Evolutionary conservation across 139 green algal genomes (phyloP).

Genomic region (Micromonas commoda): DNA sequence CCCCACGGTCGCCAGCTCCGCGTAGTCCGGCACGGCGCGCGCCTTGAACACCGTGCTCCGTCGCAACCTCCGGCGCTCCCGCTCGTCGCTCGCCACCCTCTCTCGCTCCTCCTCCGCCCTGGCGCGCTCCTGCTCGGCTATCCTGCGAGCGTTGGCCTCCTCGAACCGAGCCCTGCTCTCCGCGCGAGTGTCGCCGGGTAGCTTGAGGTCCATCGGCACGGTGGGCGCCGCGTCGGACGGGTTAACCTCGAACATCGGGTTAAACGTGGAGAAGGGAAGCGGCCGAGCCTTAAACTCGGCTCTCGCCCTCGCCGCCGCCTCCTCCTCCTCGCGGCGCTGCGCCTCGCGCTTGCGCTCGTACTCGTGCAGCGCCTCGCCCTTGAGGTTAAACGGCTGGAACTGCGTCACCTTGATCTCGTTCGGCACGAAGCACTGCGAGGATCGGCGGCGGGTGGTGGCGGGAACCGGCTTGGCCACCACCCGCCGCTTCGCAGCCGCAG

Average conservation of each 20-base stretch:
- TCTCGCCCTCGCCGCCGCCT: background rate
- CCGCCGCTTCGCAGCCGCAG: no score
- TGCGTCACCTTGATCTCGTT: background rate
- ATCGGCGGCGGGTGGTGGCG: background rate
- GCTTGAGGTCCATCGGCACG: background rate
- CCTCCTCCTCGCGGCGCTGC: background rate
- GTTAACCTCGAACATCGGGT: background rate
- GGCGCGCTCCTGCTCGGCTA: background rate
- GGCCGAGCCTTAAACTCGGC: background rate
- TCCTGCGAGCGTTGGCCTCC: background rate
- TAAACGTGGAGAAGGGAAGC: background rate
- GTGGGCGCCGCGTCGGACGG: background rate
- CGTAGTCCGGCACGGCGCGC: background rate
- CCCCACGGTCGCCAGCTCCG: background rate
- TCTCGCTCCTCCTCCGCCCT: background rate
- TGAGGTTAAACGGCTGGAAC: background rate
- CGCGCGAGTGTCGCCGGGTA: background rate
- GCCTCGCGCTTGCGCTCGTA: background rate
- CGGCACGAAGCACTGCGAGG: background rate
- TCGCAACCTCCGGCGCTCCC: background rate
- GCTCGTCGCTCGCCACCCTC: background rate
- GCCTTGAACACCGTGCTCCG: background rate
- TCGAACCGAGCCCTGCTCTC: background rate
- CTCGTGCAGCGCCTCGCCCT: background rate
- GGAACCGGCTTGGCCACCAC: background rate